phyloP scores from a whole-genome alignment of 345 rosid species.

The Boechera divaricarpa region DNA sequence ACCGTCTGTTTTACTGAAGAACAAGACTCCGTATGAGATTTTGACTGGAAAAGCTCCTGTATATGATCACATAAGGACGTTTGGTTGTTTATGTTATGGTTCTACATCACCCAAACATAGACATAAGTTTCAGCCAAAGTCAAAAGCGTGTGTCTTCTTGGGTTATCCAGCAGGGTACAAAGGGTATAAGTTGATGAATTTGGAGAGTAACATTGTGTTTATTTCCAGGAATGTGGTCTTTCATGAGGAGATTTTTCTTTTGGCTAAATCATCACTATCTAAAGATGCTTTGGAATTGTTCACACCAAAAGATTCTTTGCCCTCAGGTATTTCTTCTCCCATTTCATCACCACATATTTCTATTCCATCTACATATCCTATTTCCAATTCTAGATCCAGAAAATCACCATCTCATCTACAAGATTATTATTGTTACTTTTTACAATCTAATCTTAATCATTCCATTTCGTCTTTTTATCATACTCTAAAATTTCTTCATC shows the following conservation, averaged over 20 bases:
- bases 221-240: fast-evolving
- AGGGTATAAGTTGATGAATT: not conserved
- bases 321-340: not conserved
- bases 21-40: too few species aligned
- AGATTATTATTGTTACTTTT: not conserved
- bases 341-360: not conserved
- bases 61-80: not conserved
- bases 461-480: not conserved
- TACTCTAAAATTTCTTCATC: not conserved
- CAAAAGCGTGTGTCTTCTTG: fast-evolving
- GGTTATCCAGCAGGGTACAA: not conserved
- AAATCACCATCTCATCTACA: not conserved
- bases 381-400: too few species aligned
- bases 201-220: not conserved
- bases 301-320: not conserved
- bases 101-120: not conserved
- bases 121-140: not conserved
- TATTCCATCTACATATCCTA: not conserved
- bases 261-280: not conserved
- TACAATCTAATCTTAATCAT: not conserved
- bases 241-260: not conserved
- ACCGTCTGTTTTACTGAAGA: too few species aligned
- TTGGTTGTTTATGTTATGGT: not conserved
- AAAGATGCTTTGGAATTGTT: not conserved
- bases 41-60: too few species aligned